Base-by-base conservation (phyloP, 345 rosid species). In the Lenwebbia sp. region DNA sequence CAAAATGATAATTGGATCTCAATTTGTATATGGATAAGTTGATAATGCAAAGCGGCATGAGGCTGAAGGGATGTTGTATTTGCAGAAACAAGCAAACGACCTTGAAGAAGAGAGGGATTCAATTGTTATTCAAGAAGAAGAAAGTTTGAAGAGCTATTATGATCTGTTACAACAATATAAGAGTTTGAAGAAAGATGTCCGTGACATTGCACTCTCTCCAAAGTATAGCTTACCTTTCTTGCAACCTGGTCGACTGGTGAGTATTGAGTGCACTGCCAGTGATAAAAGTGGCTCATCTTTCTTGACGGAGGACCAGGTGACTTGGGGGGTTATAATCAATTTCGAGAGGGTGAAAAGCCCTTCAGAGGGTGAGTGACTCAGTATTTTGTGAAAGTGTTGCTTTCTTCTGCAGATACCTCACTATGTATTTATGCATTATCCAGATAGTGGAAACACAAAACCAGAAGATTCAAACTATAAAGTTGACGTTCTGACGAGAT, bases 61-160 rank as follows among this genome's bases (percentile, higher is more conserved):
- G 17, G 78, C 47, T 70, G 25, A 70, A 2, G 47, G 57, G 57
- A 54, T 54, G 57, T 54, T 54, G 75, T 88, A 33, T 87, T 86
- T 89, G 85, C 94, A 97, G 98, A 95, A 91, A 90, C 94, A 96
- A 94, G 91, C 90, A 56, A 95, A 93, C 88, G 84, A 83, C 56
- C 95, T 96, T 40, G 94, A 94, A 91, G 96, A 92, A 89, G 99
- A 96, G 92, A 96, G 95, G 90, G 92, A 96, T 88, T 95, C 97
- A 55, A 94, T 96, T 90, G 89, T 94, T 85, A 93, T 96, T 83
- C 96, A 97, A 89, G 98, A 96, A 89, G 99, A 97, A 94, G 99
- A 97, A 86, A 93, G 93, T 90, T 91, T 97, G 85, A 94, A 89
- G 88, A 92, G 89, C 84, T 95, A 95, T 89, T 97, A 97, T 89